Percentiles rank a stretch among this genome's conserved stretches.
Evolutionary conservation across 495 filamentous ascomycete species (phyloP).

Genomic region (Viridothelium virens): DNA sequence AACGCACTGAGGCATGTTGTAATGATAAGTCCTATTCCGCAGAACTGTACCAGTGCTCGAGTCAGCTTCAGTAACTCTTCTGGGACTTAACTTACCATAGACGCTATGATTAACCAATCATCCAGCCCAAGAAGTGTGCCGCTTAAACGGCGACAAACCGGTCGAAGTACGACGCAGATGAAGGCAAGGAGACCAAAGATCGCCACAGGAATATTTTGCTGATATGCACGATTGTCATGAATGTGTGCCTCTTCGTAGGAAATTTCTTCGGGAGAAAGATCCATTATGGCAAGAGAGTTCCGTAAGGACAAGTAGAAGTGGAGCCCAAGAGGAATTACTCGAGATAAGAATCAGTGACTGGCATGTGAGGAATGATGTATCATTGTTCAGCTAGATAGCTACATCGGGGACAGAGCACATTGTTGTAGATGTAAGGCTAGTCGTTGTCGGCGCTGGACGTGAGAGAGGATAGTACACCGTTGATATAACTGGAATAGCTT

Average conservation of each 20-base stretch:
- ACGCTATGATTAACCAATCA: slow-evolving; percentile 2
- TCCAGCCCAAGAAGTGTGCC: background rate
- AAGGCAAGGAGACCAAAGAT: background rate
- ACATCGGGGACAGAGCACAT: background rate
- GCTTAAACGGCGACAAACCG: background rate
- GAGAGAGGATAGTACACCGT: background rate
- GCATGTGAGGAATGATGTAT: background rate
- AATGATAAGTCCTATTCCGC: background rate
- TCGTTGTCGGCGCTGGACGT: background rate
- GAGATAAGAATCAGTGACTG: background rate
- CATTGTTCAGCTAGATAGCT: background rate
- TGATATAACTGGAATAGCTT: background rate
- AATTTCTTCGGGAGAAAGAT: background rate
- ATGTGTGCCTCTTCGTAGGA: background rate
- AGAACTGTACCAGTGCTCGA: background rate
- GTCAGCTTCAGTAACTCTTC: background rate
- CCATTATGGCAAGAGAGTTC: background rate
- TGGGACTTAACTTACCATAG: background rate
- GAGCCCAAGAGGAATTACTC: background rate
- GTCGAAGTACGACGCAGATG: slow-evolving; percentile 1
- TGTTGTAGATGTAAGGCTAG: background rate
- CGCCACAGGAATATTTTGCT: background rate
- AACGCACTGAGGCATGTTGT: background rate
- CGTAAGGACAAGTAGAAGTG: background rate
- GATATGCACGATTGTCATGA: slow-evolving; percentile 8